Evolutionary conservation across 768 basidiomycete genomes (phyloP).

Genomic region (Russula compacta): DNA sequence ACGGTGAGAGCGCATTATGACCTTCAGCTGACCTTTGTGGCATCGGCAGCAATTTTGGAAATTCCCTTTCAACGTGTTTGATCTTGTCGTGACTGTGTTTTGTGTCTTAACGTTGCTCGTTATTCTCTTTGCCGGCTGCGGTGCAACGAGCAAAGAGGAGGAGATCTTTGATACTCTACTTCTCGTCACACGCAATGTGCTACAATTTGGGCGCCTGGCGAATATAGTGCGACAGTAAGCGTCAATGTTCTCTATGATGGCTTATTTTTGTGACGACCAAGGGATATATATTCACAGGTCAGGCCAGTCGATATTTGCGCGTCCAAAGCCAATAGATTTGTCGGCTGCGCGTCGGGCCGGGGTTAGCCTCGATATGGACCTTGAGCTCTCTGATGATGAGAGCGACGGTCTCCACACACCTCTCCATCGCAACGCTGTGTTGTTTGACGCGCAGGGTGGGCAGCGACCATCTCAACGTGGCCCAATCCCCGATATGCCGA

Average conservation of each 20-base stretch:
- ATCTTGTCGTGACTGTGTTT: slow-evolving; percentile 80
- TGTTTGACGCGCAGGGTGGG: slow-evolving; percentile 53
- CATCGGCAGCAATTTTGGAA: slow-evolving; percentile 84
- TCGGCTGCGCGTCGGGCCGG: slow-evolving; percentile 59
- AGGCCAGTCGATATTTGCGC: slow-evolving; percentile 81
- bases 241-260: slow-evolving; percentile 15
- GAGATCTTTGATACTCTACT: slow-evolving; percentile 89
- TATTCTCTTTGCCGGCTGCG: slow-evolving; percentile 81
- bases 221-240: slow-evolving; percentile 89
- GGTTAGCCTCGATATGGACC: slow-evolving; percentile 61
- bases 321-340: slow-evolving; percentile 81
- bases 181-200: slow-evolving; percentile 83
- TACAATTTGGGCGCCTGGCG: slow-evolving; percentile 88
- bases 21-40: not conserved
- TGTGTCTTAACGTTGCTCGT: slow-evolving; percentile 85
- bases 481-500: slow-evolving; percentile 49
- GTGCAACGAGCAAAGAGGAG: slow-evolving; percentile 78
- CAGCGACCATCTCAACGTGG: slow-evolving; percentile 26
- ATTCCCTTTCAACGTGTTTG: slow-evolving; percentile 85
- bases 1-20: not conserved
- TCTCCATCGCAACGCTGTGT: slow-evolving; percentile 46
- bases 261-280: not conserved
- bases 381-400: slow-evolving; percentile 52
- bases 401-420: slow-evolving; percentile 46
- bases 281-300: slow-evolving; percentile 40